These are phyloP conservation scores for Verticillium zaregamsianum DNA, from an alignment of 2,329 filamentous ascomycete genomes.

Conservation along the genomic window DNA sequence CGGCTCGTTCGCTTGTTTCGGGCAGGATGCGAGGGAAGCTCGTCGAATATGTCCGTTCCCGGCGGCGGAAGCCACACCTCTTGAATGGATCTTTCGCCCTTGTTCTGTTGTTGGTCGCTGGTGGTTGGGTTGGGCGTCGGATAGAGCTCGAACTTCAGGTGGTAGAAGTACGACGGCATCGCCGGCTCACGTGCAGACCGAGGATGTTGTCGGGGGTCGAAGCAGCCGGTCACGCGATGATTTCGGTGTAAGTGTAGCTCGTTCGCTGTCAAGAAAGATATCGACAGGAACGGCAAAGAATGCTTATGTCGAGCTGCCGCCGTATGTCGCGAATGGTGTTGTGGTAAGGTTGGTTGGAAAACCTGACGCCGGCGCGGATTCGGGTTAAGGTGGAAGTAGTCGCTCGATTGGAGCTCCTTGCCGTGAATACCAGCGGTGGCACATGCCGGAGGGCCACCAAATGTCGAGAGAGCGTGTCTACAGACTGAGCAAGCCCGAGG, in stretches of 20 bases:
- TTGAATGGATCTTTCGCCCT: conserved; percentile 4
- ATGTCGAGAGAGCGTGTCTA: not conserved
- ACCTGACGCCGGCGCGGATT: not conserved
- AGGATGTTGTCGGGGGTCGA: not conserved
- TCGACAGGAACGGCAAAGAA: not conserved
- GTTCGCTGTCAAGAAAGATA: not conserved
- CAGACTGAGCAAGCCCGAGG: not conserved
- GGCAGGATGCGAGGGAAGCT: conserved; percentile 47
- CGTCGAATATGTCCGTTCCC: conserved; percentile 49
- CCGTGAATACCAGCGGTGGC: not conserved
- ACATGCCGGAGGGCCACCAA: not conserved
- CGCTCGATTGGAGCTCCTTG: not conserved
- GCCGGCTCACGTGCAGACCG: not conserved
- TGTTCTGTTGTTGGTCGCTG: not conserved
- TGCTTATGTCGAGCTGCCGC: not conserved
- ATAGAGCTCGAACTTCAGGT: conserved; percentile 65
- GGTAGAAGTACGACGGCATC: conserved; percentile 60
- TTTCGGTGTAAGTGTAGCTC: too few species aligned
- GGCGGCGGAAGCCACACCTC: conserved; percentile 47
- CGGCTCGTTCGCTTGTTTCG: conserved; percentile 4
- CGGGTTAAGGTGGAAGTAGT: not conserved
- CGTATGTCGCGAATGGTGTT: not conserved
- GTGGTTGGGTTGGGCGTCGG: conserved; percentile 33
- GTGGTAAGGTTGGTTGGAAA: not conserved
- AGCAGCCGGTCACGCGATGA: not conserved